Evolutionary conservation across 805 yeast genomes (phyloP).

Genomic region (Wickerhamomyces hampshirensis): DNA sequence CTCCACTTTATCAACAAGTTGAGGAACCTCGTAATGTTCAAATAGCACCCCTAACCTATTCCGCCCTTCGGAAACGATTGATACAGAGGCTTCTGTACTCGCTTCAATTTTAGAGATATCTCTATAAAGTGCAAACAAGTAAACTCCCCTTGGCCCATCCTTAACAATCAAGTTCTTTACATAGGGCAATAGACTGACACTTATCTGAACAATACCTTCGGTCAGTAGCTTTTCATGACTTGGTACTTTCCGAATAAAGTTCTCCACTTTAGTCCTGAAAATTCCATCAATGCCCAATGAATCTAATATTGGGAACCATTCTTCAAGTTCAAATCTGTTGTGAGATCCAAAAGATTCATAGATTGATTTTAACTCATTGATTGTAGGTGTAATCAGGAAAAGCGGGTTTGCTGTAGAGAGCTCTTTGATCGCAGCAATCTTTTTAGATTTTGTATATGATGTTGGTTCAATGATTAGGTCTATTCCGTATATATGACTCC

Average conservation of each 20-base stretch:
- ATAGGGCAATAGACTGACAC: constrained; percentile 69
- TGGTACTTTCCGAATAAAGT: constrained; percentile 21
- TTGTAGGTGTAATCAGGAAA: constrained; percentile 55
- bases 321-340: constrained; percentile 43
- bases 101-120: constrained; percentile 5
- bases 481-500: constrained; percentile 23
- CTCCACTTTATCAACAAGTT: constrained; percentile 34
- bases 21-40: constrained; percentile 51
- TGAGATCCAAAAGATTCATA: constrained; percentile 42
- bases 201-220: constrained; percentile 56
- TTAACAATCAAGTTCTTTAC: constrained; percentile 63
- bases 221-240: constrained; percentile 25
- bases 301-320: constrained; percentile 77
- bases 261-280: constrained; percentile 43
- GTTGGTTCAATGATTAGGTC: constrained; percentile 71
- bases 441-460: constrained; percentile 56
- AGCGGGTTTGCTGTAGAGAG: constrained; percentile 7
- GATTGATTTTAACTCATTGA: constrained; percentile 53
- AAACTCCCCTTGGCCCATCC: constrained; percentile 61
- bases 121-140: constrained; percentile 33
- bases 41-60: constrained; percentile 47
- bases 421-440: constrained; percentile 6
- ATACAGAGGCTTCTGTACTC: constrained; percentile 6
- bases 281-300: constrained; percentile 42
- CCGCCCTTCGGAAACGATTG: constrained; percentile 16